phyloP scores from a whole-genome alignment of 176 grass and related monocot species.

The Sorghum bicolor region DNA sequence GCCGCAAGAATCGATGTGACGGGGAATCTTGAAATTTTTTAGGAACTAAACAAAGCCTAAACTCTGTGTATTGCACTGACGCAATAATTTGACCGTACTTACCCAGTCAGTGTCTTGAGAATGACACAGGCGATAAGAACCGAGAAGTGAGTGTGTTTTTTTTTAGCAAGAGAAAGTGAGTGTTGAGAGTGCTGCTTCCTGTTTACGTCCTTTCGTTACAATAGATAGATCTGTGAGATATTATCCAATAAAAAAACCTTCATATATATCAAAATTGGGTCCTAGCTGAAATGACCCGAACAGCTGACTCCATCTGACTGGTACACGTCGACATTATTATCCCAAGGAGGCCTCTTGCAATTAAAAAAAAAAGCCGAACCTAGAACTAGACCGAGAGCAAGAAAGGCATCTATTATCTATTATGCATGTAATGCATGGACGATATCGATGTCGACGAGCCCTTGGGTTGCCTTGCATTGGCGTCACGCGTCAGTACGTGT shows the following conservation, averaged over 20 bases:
- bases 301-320: background rate
- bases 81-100: background rate
- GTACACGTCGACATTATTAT: background rate
- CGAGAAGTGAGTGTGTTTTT: background rate
- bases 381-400: background rate
- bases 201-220: background rate
- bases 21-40: no score
- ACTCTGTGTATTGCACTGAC: background rate
- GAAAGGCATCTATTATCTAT: no score
- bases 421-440: background rate
- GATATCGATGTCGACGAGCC: background rate
- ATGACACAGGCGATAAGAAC: background rate
- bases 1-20: no score
- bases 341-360: background rate
- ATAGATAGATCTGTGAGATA: background rate
- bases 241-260: background rate
- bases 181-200: background rate
- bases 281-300: background rate
- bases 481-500: background rate
- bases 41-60: no score
- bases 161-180: background rate
- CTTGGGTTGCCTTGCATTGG: background rate
- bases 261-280: background rate
- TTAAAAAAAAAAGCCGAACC: background rate
- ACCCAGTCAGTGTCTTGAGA: background rate